Percentiles rank a stretch among this genome's conserved stretches.
Evolutionary conservation across 2,329 filamentous ascomycete genomes (phyloP).

Genomic region (Diaporthe batatas): DNA sequence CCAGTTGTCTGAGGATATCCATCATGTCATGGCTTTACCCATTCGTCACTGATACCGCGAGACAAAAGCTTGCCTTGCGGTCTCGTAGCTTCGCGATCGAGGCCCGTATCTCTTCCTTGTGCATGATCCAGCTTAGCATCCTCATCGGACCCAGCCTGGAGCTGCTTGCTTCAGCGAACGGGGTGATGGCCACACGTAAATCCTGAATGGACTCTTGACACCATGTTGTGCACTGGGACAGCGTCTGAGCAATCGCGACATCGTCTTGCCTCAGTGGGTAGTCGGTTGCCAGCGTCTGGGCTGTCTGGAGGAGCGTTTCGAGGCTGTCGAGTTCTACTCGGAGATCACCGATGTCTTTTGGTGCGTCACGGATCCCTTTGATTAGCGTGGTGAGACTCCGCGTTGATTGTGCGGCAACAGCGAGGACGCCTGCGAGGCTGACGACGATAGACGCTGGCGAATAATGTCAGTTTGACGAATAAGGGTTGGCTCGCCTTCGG

Average conservation of each 20-base stretch:
- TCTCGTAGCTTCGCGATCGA: conserved; percentile 19
- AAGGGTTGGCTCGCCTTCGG: background rate
- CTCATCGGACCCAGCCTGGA: background rate
- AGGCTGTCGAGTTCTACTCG: conserved; percentile 3
- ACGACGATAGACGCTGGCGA: conserved; percentile 5
- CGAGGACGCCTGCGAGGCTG: conserved; percentile 19
- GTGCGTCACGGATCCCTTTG: conserved; percentile 10
- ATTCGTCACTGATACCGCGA: background rate
- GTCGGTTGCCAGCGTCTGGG: background rate
- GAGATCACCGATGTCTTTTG: conserved; percentile 8
- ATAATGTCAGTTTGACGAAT: background rate
- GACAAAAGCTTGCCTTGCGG: conserved; percentile 1
- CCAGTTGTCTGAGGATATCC: background rate
- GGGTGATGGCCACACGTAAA: background rate
- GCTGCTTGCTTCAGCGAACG: conserved; percentile 2
- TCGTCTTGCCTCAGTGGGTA: background rate
- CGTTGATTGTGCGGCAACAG: conserved; percentile 4
- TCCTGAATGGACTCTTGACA: conserved; percentile 23
- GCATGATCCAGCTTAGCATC: conserved; percentile 19
- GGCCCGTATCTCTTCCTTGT: conserved; percentile 9
- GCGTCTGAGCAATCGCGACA: background rate
- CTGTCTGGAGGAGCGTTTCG: background rate
- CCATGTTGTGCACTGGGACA: conserved; percentile 9
- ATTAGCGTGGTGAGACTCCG: conserved; percentile 3
- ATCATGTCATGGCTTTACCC: background rate